Conservation (phyloP, 2,329 filamentous ascomycete genomes). For the Didymosphaeria variabile region DNA sequence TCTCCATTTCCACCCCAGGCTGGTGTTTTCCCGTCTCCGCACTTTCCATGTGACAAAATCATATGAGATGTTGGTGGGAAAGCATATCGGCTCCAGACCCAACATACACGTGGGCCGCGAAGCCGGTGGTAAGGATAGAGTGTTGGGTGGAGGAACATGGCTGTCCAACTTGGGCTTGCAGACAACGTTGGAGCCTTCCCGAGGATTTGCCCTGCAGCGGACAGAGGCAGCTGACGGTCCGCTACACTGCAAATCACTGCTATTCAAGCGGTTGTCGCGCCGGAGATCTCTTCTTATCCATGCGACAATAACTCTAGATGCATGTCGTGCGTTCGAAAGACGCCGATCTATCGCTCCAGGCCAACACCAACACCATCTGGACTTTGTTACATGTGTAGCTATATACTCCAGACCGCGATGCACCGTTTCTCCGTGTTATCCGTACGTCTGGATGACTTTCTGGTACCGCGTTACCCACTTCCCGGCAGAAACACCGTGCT, state of each 20-base stretch:
- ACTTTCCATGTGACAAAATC: neutral
- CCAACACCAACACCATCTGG: constrained; percentile 12
- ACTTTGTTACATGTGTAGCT: neutral
- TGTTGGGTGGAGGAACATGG: constrained; percentile 9
- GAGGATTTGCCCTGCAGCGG: constrained; percentile 9
- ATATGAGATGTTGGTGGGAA: constrained; percentile 3
- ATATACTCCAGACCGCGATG: neutral
- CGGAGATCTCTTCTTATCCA: neutral
- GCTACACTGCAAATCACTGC: constrained; percentile 4
- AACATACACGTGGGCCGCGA: constrained; percentile 5
- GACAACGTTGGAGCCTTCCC: constrained; percentile 1
- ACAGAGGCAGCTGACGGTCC: neutral
- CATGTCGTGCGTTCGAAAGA: neutral
- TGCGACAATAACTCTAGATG: constrained; percentile 6
- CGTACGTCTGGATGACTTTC: neutral
- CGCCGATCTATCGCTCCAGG: constrained; percentile 8
- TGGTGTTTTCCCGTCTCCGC: neutral
- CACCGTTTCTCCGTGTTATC: neutral
- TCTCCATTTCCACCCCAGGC: neutral
- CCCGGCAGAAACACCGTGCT: constrained; percentile 12
- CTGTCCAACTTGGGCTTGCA: constrained; percentile 5
- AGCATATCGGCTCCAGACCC: neutral
- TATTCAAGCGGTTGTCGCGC: constrained; percentile 3
- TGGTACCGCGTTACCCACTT: constrained; percentile 12
- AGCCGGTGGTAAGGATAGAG: neutral